Conservation (phyloP, 176 grass and related monocot species). For the Carex myosuroides region DNA sequence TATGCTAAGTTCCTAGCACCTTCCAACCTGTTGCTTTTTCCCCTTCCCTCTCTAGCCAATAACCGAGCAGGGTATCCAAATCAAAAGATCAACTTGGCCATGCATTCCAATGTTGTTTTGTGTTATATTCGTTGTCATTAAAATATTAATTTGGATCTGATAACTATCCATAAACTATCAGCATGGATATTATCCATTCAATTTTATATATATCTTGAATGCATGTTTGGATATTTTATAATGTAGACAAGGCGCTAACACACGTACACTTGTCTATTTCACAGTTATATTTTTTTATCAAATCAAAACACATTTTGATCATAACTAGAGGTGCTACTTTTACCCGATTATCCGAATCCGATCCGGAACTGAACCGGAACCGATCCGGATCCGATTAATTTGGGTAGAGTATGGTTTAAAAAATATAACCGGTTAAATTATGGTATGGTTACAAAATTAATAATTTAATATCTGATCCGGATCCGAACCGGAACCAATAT, state of each 20-base stretch:
- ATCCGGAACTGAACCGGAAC: too few relatives aligned
- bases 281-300: not conserved
- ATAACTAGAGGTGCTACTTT: too few relatives aligned
- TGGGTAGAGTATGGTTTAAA: too few relatives aligned
- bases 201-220: not conserved
- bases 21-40: not conserved
- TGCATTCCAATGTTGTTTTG: not conserved
- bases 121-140: not conserved
- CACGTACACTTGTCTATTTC: not conserved
- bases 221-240: not conserved
- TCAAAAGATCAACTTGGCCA: not conserved
- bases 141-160: not conserved
- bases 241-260: not conserved
- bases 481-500: too few relatives aligned
- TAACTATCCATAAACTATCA: not conserved
- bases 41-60: not conserved
- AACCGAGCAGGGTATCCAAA: not conserved
- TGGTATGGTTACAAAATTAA: too few relatives aligned
- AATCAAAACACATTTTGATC: not conserved
- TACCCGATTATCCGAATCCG: too few relatives aligned
- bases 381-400: too few relatives aligned
- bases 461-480: too few relatives aligned
- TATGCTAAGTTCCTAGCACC: too few relatives aligned
- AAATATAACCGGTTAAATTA: too few relatives aligned
- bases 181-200: not conserved